These are phyloP conservation scores for Phaffia tasmanica DNA, from an alignment of 768 basidiomycete genomes.

Conservation along the genomic window DNA sequence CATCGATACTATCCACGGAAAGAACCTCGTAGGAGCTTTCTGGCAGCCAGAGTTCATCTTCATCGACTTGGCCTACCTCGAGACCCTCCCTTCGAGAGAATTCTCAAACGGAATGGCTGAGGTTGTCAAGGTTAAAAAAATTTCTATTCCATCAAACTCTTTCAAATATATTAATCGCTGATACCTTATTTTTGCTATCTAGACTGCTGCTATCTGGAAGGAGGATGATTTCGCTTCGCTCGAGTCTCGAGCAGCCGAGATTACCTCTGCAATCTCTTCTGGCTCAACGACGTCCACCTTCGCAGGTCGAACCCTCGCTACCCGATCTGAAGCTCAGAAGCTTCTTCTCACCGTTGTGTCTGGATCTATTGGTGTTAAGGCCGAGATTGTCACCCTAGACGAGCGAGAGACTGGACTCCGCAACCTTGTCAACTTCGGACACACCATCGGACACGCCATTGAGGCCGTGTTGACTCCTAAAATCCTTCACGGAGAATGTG, in stretches of 20 bases:
- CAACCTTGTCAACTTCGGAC: slow-evolving; percentile 98
- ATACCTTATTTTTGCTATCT: slow-evolving; percentile 6
- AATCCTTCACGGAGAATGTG: slow-evolving; percentile 92
- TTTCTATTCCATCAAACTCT: neutral
- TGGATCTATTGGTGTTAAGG: slow-evolving; percentile 87
- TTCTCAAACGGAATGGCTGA: slow-evolving; percentile 99
- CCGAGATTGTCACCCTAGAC: slow-evolving; percentile 93
- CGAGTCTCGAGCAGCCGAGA: slow-evolving; percentile 73
- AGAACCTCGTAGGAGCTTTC: slow-evolving; percentile 96
- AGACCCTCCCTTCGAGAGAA: slow-evolving; percentile 80
- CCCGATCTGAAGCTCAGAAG: slow-evolving; percentile 63
- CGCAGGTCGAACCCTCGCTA: slow-evolving; percentile 42
- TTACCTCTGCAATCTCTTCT: slow-evolving; percentile 67
- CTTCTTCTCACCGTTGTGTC: slow-evolving; percentile 83
- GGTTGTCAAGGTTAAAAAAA: slow-evolving; percentile 68
- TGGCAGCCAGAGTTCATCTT: slow-evolving; percentile 98
- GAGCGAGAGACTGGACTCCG: slow-evolving; percentile 92
- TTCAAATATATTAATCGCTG: neutral
- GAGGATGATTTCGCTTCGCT: slow-evolving; percentile 76
- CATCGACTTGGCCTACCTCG: slow-evolving; percentile 91
- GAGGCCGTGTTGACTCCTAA: slow-evolving; percentile 89
- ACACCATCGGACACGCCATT: slow-evolving; percentile 96
- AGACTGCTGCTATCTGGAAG: slow-evolving; percentile 99
- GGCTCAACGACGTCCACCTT: slow-evolving; percentile 47
- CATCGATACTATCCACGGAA: slow-evolving; percentile 96